Evolutionary conservation across 805 yeast species (phyloP).

Genomic region (Wickerhamiella azymoides): DNA sequence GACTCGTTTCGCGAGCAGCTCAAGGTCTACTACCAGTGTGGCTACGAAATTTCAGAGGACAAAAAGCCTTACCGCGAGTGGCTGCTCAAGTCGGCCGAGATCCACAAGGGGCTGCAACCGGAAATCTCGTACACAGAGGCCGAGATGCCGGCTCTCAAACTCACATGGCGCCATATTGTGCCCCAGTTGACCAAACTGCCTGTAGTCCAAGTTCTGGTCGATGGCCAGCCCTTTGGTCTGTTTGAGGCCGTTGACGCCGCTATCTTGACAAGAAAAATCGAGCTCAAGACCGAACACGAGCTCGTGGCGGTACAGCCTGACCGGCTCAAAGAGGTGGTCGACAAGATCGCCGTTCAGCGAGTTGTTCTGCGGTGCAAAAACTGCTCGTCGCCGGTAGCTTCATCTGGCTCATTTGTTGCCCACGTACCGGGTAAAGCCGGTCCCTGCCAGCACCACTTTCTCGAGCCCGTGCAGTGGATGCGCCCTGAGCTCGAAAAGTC

Average conservation of each 20-base stretch:
- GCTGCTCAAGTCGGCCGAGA: conserved; percentile 21
- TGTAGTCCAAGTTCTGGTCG: conserved; percentile 8
- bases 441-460: conserved; percentile 67
- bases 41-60: conserved; percentile 22
- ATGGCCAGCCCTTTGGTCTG: conserved; percentile 6
- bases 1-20: conserved; percentile 62
- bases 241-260: conserved; percentile 9
- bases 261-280: neutral
- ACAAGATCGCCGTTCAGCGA: conserved; percentile 10
- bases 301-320: neutral
- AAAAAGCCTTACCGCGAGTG: conserved; percentile 29
- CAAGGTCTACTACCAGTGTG: conserved; percentile 39
- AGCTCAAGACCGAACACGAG: neutral
- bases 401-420: conserved; percentile 42
- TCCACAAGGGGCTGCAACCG: conserved; percentile 19
- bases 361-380: conserved; percentile 52
- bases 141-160: conserved; percentile 12
- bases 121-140: conserved; percentile 28
- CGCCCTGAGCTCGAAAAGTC: conserved; percentile 56
- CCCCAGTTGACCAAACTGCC: conserved; percentile 6
- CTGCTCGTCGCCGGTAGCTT: conserved; percentile 63
- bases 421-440: conserved; percentile 29
- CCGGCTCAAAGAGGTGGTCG: conserved; percentile 9
- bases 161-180: conserved; percentile 17
- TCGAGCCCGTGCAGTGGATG: conserved; percentile 94